These are phyloP conservation scores for Mycena sanguinolenta DNA, from an alignment of 768 basidiomycete species.

Conservation along the genomic window DNA sequence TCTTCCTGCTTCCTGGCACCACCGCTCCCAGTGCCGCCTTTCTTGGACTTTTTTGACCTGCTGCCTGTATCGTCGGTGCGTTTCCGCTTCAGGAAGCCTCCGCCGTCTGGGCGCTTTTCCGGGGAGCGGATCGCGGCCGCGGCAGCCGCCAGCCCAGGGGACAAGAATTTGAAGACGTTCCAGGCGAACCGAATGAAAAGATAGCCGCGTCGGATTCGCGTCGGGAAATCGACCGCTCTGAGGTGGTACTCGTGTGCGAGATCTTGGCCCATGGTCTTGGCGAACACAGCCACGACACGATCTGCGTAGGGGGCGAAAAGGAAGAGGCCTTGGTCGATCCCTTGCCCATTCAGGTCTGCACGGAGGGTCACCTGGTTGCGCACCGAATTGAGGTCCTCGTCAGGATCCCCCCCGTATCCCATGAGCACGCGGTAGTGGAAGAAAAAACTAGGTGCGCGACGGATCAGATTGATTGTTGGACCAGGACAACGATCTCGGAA, in stretches of 20 bases:
- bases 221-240: background rate
- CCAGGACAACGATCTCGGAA: background rate
- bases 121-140: background rate
- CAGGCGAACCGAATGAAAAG: conserved; percentile 14
- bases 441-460: background rate
- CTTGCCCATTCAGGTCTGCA: conserved; percentile 2
- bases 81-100: conserved; percentile 4
- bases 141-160: background rate
- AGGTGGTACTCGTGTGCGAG: conserved; percentile 13
- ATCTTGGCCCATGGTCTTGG: background rate
- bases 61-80: background rate
- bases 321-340: conserved; percentile 8
- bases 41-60: background rate
- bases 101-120: background rate
- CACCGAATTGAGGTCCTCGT: background rate
- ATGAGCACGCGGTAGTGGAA: background rate
- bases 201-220: conserved; percentile 3
- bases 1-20: background rate
- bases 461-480: conserved; percentile 4
- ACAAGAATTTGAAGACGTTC: background rate
- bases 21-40: background rate
- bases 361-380: conserved; percentile 17
- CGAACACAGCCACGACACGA: background rate
- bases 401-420: conserved; percentile 2
- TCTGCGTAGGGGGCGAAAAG: conserved; percentile 14